Conservation (phyloP, 805 yeast genomes). For the Torulaspora quercuum region DNA sequence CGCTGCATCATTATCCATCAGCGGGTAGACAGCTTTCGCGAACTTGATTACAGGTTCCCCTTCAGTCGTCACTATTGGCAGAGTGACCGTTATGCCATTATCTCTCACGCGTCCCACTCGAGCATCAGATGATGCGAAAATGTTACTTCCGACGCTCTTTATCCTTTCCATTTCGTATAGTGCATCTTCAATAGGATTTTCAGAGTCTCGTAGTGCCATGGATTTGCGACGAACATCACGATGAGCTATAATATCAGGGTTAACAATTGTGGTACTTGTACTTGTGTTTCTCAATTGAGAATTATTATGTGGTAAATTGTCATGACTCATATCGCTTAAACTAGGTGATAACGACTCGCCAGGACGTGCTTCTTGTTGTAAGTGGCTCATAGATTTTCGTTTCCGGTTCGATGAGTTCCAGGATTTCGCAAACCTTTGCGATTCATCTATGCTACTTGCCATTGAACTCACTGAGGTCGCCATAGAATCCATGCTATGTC, state of each 20-base stretch:
- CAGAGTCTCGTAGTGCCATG: conserved; percentile 27
- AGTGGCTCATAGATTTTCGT: conserved; percentile 31
- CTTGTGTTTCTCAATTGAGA: conserved; percentile 18
- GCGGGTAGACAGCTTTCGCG: conserved; percentile 35
- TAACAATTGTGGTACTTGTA: conserved; percentile 21
- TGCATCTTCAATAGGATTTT: conserved; percentile 33
- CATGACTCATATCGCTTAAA: conserved; percentile 1
- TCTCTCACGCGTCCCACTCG: conserved; percentile 29
- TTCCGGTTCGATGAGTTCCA: conserved; percentile 37
- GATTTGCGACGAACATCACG: conserved; percentile 28
- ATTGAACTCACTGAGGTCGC: conserved; percentile 35
- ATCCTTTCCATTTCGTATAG: conserved; percentile 33
- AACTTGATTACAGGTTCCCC: conserved; percentile 31
- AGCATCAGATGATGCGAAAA: conserved; percentile 17
- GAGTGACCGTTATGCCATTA: conserved; percentile 33
- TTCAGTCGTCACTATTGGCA: conserved; percentile 28
- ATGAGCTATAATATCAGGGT: conserved; percentile 7
- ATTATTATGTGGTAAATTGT: background rate
- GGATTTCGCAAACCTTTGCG: conserved; percentile 36
- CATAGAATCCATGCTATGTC: conserved; percentile 34
- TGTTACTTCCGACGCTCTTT: conserved; percentile 23
- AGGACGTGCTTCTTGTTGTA: conserved; percentile 12
- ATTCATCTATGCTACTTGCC: conserved; percentile 35
- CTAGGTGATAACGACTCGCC: conserved; percentile 3
- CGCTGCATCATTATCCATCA: conserved; percentile 29